Base-by-base conservation (phyloP, 352 stramenopile species). In the Thraustotheca clavata region DNA sequence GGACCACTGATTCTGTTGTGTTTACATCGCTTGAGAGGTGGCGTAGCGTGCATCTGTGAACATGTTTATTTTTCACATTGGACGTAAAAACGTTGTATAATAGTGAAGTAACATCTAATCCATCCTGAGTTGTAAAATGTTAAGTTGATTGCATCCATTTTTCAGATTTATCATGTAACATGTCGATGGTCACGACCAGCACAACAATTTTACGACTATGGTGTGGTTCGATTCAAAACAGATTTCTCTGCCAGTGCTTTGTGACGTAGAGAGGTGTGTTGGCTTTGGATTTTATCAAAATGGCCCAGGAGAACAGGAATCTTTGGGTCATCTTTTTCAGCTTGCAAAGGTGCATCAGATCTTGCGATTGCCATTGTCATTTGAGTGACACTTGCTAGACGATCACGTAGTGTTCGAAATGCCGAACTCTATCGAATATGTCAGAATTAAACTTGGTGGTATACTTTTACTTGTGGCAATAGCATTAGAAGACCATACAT, bases 401-500 rank as follows among this genome's bases (percentile, higher is more conserved):
- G 83, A 43, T 94, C 86, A 11, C 86, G 81, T 18, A 94, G 62
- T 49, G 91, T 90, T 18, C 82, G 78, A 62, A 93, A 94, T 4
- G 86, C 86, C 9, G 86, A 75, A 57, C 86, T 94, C 49, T 68
- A 68, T 29, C 3, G 36, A 24, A 20, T 14, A 5, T 60, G 11
- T 11, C 27, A 20, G 0, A 60, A 22, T 24, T 38, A 59, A 57
- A 18, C 4, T 20, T 14, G 0, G 3, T 24, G 7, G 54, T 49
- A 22, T n/a, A 20, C 39, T 33, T 60, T 12, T 62, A 67, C 63
- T 70, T 99, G 96, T 6, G 96, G 97, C 4, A 99, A 70, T 34
- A 99, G 77, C 94, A 99, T 98, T 20, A 99, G 71, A 29, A 99
- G 74, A 4, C 96, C 96, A 67, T 99, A 99, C 16, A 98, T 77